These are phyloP conservation scores for Candida ulmi DNA, from an alignment of 805 yeast genomes.

Conservation along the genomic window DNA sequence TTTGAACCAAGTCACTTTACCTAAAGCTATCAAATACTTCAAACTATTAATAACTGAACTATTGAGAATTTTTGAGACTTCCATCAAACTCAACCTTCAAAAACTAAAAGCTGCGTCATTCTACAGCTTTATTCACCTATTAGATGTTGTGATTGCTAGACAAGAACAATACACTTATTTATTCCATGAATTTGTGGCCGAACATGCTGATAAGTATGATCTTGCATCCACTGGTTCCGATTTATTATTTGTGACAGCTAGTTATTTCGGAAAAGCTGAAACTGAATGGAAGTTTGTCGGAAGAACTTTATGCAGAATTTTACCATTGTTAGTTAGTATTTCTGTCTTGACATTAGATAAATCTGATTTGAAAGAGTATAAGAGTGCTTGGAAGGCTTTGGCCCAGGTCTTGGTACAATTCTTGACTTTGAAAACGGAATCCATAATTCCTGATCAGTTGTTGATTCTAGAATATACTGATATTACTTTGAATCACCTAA, in stretches of 20 bases:
- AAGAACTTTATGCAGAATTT: slow-evolving; percentile 57
- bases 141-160: slow-evolving; percentile 60
- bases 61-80: slow-evolving; percentile 29
- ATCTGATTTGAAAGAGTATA: slow-evolving; percentile 20
- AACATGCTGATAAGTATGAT: slow-evolving; percentile 19
- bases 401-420: slow-evolving; percentile 35
- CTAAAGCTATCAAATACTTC: slow-evolving; percentile 53
- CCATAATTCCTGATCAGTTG: slow-evolving; percentile 57
- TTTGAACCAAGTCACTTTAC: slow-evolving; percentile 48
- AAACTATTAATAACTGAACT: slow-evolving; percentile 44
- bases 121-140: slow-evolving; percentile 51
- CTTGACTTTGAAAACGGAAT: slow-evolving; percentile 39
- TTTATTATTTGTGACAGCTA: slow-evolving; percentile 40
- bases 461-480: slow-evolving; percentile 56
- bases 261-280: slow-evolving; percentile 41
- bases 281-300: slow-evolving; percentile 58
- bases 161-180: slow-evolving; percentile 57
- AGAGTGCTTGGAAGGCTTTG: slow-evolving; percentile 24
- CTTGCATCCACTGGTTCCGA: slow-evolving; percentile 49
- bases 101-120: slow-evolving; percentile 36
- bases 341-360: slow-evolving; percentile 25
- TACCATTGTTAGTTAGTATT: slow-evolving; percentile 44
- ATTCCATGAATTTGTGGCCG: slow-evolving; percentile 43
- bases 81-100: slow-evolving; percentile 12
- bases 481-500: slow-evolving; percentile 42